Evolutionary conservation across 2,329 filamentous ascomycete species (phyloP).

Genomic region (Botryotinia calthae): DNA sequence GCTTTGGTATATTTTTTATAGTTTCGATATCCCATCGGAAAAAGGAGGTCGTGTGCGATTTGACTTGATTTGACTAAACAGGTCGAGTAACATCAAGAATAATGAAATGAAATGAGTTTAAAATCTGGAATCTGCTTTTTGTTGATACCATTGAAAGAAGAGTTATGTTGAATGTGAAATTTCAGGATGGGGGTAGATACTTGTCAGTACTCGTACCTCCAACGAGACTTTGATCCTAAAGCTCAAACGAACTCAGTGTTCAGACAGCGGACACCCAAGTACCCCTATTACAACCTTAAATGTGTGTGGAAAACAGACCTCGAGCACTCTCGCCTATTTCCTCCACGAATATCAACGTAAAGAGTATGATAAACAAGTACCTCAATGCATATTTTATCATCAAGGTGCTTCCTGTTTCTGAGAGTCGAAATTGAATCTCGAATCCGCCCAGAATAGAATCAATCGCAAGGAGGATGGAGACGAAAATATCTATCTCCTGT

Average conservation of each 20-base stretch:
- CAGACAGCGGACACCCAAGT: background rate
- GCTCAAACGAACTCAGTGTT: background rate
- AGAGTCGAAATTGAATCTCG: background rate
- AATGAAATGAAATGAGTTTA: background rate
- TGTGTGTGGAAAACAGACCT: background rate
- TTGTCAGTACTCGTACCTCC: background rate
- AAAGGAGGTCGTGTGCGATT: background rate
- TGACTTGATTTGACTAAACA: background rate
- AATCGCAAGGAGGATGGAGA: background rate
- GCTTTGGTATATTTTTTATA: background rate
- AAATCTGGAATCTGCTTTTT: background rate
- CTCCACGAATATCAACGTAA: background rate
- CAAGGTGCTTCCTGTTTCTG: background rate
- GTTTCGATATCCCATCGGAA: slow-evolving; percentile 4
- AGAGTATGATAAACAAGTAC: background rate
- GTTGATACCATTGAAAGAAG: background rate
- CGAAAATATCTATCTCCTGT: background rate
- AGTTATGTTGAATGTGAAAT: background rate
- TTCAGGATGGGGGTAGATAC: background rate
- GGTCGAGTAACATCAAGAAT: background rate
- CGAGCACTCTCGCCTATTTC: background rate
- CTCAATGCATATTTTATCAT: background rate
- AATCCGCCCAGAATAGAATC: background rate
- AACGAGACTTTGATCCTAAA: background rate
- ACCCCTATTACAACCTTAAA: background rate